phyloP scores from a whole-genome alignment of 75 land plant genomes.

The Selaginella tamariscina region DNA sequence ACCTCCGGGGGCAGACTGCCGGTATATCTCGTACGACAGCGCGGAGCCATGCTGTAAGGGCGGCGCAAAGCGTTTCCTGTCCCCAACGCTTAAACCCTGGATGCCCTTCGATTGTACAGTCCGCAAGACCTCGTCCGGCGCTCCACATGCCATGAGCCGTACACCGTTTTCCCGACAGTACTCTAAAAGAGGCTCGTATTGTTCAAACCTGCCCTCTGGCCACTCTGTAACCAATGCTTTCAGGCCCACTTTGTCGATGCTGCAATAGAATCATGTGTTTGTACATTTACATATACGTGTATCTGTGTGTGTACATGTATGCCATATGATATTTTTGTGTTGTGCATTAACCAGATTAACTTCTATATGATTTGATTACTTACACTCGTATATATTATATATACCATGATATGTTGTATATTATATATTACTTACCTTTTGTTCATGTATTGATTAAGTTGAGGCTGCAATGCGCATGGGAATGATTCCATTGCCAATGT shows the following conservation, averaged over 20 bases:
- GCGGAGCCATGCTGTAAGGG: slow-evolving; percentile 35
- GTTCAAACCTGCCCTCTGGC: slow-evolving; percentile 65
- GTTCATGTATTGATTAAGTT: slow-evolving; percentile 57
- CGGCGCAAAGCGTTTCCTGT: slow-evolving; percentile 57
- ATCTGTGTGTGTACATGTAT: too few relatives aligned
- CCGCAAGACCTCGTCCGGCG: slow-evolving; percentile 75
- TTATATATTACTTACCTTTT: slow-evolving; percentile 33
- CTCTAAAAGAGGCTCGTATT: slow-evolving; percentile 62
- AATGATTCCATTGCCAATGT: slow-evolving; percentile 69
- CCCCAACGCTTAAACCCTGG: slow-evolving; percentile 46
- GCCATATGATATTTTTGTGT: too few relatives aligned
- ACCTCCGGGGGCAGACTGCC: slow-evolving; percentile 33
- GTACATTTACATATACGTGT: too few relatives aligned
- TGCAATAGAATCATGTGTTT: slow-evolving; percentile 21
- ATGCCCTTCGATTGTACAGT: slow-evolving; percentile 79
- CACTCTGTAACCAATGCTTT: slow-evolving; percentile 43
- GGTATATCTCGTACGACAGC: slow-evolving; percentile 42
- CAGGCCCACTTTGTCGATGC: slow-evolving; percentile 52
- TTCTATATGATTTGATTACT: too few relatives aligned
- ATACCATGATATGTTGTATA: neutral
- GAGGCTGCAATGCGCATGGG: slow-evolving; percentile 52
- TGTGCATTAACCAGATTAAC: too few relatives aligned
- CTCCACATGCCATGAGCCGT: slow-evolving; percentile 75
- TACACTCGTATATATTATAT: too few relatives aligned
- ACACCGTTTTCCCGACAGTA: slow-evolving; percentile 67